Evolutionary conservation across 1,284 basidiomycete genomes (phyloP), one percentile per base, ranked within the genome.

Genomic region (Rhodotorula sp.): DNA sequence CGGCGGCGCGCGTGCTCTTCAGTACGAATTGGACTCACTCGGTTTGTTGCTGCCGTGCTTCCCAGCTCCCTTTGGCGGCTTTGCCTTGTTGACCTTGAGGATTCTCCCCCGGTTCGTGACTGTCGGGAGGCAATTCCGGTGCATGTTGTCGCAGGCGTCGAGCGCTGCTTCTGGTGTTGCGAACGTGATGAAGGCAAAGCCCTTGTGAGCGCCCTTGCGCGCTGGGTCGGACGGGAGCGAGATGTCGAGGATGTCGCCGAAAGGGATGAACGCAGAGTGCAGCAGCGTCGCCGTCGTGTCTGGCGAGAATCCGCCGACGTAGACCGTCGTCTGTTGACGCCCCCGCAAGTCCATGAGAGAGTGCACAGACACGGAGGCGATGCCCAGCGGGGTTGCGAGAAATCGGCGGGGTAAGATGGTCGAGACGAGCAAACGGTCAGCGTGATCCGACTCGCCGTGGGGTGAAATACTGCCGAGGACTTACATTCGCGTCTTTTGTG

Each of bases 71-170:
- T 75, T 76, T 44, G 68, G 75, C 49, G 75, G 77, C 66, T 78
- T 77, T 8, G 77, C 77, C 54, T 75, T 66, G 65, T 78, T 78
- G 62, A 76, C 74, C 65, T 77, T 78, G 53, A 78, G 59, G 55
- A 71, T 56, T 54, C 66, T 24, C 30, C 73, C 61, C 14, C 63
- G 61, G 57, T 75, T 71, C 33, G 64, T 63, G 44, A 66, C 46
- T 33, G 62, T 67, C 5, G 71, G 70, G 22, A 79, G 57, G 49
- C 73, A 62, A 60, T 79, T 79, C 26, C 75, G 60, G 69, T 79
- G 76, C 79, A 79, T 79, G 67, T 79, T 79, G 65, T 79, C 79
- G 55, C 78, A 76, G 3, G 79, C 79, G 44, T 79, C 77, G 24
- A 77, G 46, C 18, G 79, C 77, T 24, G 75, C 68, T 4, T 70